Evolutionary conservation across 345 rosid genomes (phyloP).

Genomic region (Lumnitzera littorea): DNA sequence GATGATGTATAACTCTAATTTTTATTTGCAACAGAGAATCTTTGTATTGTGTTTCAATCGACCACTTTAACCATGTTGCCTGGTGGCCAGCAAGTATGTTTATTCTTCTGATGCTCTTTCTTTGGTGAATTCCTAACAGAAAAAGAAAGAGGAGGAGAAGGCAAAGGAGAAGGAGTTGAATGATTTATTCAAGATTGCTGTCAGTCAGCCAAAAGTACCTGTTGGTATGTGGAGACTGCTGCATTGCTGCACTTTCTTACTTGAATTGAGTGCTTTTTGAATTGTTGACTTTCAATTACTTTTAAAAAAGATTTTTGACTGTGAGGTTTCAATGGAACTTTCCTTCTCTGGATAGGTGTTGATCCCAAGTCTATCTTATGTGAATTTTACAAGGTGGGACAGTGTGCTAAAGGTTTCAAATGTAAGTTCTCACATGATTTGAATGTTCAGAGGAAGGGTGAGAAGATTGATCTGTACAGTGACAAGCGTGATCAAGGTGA

Average conservation of each 20-base stretch:
- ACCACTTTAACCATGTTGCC: too few species aligned
- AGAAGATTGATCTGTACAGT: slow-evolving; percentile 82
- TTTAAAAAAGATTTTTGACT: background rate
- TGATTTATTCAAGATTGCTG: slow-evolving; percentile 86
- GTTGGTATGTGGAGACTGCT: slow-evolving; percentile 32
- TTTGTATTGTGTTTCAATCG: too few species aligned
- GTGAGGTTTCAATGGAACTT: slow-evolving; percentile 4
- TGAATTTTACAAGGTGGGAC: slow-evolving; percentile 87
- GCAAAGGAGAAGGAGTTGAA: slow-evolving; percentile 90
- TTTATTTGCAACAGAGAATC: too few species aligned
- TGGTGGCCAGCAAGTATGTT: background rate
- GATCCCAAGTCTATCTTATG: slow-evolving; percentile 93
- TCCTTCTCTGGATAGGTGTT: slow-evolving; percentile 48
- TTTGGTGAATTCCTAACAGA: slow-evolving; percentile 32
- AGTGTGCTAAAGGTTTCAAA: slow-evolving; percentile 82
- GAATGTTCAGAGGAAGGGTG: slow-evolving; percentile 96
- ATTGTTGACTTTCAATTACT: too few species aligned
- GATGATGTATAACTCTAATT: too few species aligned
- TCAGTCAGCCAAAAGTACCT: slow-evolving; percentile 95
- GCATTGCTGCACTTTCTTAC: too few species aligned
- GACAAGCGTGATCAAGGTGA: slow-evolving; percentile 85
- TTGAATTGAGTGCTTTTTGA: too few species aligned
- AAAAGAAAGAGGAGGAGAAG: slow-evolving; percentile 97
- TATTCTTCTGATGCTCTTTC: background rate
- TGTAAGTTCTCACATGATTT: slow-evolving; percentile 96